Percentiles rank a stretch among this genome's conserved stretches.
These are phyloP conservation scores for Salisapilia sapeloensis DNA, from an alignment of 352 stramenopile genomes.

Conservation along the genomic window DNA sequence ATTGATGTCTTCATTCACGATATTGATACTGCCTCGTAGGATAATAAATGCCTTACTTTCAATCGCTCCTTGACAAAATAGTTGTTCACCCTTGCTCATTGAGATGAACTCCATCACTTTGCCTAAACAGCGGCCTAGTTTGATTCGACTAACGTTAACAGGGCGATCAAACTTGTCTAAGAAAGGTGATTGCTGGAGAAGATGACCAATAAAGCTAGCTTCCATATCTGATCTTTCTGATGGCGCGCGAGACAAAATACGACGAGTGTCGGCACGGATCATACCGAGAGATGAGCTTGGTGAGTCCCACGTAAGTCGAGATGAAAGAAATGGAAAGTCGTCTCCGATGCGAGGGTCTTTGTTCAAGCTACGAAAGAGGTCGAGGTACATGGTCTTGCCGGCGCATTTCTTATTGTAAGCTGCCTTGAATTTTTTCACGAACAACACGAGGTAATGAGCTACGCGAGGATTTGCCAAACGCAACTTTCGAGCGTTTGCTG, in stretches of 20 bases:
- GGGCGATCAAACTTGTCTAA: constrained; percentile 54
- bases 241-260: constrained; percentile 23
- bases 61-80: constrained; percentile 58
- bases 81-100: constrained; percentile 22
- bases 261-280: constrained; percentile 43
- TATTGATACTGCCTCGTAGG: constrained; percentile 50
- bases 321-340: constrained; percentile 35
- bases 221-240: constrained; percentile 17
- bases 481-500: constrained; percentile 34
- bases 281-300: constrained; percentile 41
- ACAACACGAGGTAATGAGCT: constrained; percentile 41
- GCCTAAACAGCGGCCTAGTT: constrained; percentile 28
- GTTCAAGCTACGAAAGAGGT: constrained; percentile 45
- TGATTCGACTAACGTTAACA: constrained; percentile 17
- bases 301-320: constrained; percentile 34
- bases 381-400: constrained; percentile 54
- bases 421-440: constrained; percentile 65
- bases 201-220: constrained; percentile 27
- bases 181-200: constrained; percentile 41
- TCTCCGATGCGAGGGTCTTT: constrained; percentile 25
- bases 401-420: constrained; percentile 62
- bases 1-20: constrained; percentile 57
- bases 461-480: constrained; percentile 52
- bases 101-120: constrained; percentile 32
- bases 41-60: constrained; percentile 70